Percentiles rank a stretch among this genome's conserved stretches.
These are phyloP conservation scores for Rhodamnia argentea DNA, from an alignment of 345 rosid genomes.

Conservation along the genomic window DNA sequence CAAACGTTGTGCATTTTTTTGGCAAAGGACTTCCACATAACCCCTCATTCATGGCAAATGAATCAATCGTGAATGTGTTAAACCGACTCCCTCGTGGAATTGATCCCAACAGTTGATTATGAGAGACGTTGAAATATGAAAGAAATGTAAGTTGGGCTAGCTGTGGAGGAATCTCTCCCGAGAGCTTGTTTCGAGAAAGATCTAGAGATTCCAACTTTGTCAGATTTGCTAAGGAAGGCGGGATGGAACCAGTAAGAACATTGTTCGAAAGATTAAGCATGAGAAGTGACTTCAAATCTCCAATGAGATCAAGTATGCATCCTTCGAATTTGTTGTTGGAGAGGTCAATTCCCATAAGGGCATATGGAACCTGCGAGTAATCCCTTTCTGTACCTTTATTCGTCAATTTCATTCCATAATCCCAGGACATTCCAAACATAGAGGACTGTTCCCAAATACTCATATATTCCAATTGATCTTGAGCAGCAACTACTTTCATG, in stretches of 20 bases:
- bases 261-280: not conserved
- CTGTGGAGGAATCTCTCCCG: not conserved
- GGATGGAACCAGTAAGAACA: not conserved
- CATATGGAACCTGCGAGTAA: not conserved
- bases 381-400: not conserved
- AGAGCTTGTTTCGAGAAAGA: not conserved
- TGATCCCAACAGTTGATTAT: not conserved
- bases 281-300: not conserved
- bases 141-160: not conserved
- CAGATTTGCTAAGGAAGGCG: not conserved
- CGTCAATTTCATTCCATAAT: not conserved
- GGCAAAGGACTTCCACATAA: not conserved
- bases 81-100: not conserved
- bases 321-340: not conserved
- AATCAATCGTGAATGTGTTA: accelerated
- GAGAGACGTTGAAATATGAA: not conserved
- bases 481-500: no score
- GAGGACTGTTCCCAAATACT: no score
- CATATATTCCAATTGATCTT: not conserved
- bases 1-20: not conserved
- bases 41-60: not conserved
- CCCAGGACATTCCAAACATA: no score
- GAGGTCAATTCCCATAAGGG: not conserved
- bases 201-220: not conserved
- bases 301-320: not conserved